These are phyloP conservation scores for Cornus controversa DNA, from an alignment of 148 eudicot genomes.

Conservation along the genomic window DNA sequence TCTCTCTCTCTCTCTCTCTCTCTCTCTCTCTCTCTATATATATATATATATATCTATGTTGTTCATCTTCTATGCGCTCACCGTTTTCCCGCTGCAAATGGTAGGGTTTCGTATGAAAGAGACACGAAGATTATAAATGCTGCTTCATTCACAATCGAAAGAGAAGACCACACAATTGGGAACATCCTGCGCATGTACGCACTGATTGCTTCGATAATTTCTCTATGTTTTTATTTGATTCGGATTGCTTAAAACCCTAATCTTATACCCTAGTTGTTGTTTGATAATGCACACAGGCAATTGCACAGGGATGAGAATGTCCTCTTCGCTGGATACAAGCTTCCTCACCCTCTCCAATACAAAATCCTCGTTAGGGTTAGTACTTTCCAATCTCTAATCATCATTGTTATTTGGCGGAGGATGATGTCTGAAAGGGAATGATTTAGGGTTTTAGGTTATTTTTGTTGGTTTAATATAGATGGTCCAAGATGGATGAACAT, in stretches of 20 bases:
- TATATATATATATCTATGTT: neutral
- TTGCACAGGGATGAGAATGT: conserved; percentile 91
- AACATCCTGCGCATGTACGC: conserved; percentile 86
- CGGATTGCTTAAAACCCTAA: neutral
- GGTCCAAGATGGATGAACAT: too few species aligned
- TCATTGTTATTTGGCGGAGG: too few species aligned
- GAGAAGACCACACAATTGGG: conserved; percentile 97
- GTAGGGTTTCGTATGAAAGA: conserved; percentile 91
- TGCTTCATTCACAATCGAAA: conserved; percentile 88
- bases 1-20: neutral
- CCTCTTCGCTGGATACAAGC: conserved; percentile 94
- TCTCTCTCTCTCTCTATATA: neutral
- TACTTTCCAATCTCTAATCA: conserved; percentile 9
- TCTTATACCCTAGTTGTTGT: conserved; percentile 11
- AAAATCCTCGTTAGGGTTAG: conserved; percentile 87
- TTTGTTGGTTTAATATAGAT: too few species aligned
- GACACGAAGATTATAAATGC: conserved; percentile 97
- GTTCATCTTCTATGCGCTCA: neutral
- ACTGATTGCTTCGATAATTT: neutral
- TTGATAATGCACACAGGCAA: conserved; percentile 51
- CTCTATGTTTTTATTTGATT: neutral
- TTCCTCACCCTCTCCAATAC: conserved; percentile 99
- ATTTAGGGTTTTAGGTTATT: neutral
- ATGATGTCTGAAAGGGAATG: too few species aligned
- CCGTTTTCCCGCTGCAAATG: neutral